Evolutionary conservation across 352 stramenopile genomes (phyloP).

Genomic region (Globisporangium ultimum): DNA sequence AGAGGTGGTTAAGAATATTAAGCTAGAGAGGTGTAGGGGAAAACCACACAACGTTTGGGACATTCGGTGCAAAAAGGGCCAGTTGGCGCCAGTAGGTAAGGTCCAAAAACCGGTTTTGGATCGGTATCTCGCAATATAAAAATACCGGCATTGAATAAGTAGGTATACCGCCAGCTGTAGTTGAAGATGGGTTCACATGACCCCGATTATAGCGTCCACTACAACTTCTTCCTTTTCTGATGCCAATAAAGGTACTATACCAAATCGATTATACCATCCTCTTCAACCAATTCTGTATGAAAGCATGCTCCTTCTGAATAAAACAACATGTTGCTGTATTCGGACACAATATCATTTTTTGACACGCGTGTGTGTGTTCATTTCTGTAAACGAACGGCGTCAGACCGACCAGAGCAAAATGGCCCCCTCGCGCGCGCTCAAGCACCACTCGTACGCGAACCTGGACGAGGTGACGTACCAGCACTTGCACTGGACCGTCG

Average conservation of each 20-base stretch:
- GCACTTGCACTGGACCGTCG: conserved; percentile 85
- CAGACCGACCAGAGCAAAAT: too few species aligned
- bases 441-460: conserved; percentile 85
- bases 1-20: not conserved
- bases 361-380: too few species aligned
- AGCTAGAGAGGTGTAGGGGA: not conserved
- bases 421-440: conserved; percentile 12
- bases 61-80: conserved; percentile 10
- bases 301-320: not conserved
- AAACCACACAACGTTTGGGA: not conserved
- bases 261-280: too few species aligned
- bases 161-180: too few species aligned
- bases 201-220: not conserved
- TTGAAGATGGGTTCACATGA: too few species aligned
- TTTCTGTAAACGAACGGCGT: too few species aligned
- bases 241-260: too few species aligned
- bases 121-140: not conserved
- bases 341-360: not conserved
- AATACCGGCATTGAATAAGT: too few species aligned
- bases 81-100: not conserved
- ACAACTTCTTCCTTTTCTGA: too few species aligned
- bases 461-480: conserved; percentile 73
- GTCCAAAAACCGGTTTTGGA: not conserved
- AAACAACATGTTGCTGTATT: not conserved
- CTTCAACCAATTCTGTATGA: not conserved